These are phyloP conservation scores for Fusarium begoniae DNA, from an alignment of 2,329 filamentous ascomycete species.

Conservation along the genomic window DNA sequence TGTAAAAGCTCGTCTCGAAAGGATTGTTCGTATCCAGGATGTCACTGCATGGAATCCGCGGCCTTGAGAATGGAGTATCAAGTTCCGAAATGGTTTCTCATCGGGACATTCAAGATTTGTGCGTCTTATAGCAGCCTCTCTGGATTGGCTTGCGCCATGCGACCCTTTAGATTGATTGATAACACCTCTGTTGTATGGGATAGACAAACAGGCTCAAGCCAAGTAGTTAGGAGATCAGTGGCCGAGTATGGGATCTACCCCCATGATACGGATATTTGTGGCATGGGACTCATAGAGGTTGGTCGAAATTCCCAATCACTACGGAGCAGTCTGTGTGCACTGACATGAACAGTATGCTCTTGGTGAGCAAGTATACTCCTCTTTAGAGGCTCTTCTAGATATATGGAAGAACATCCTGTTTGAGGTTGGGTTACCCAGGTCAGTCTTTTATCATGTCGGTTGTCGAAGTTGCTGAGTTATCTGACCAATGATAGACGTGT, in stretches of 20 bases:
- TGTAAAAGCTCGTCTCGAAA: background rate
- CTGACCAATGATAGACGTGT: background rate
- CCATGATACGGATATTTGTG: background rate
- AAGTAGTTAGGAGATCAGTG: background rate
- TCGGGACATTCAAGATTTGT: background rate
- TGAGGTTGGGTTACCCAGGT: slow-evolving; percentile 8
- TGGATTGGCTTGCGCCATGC: slow-evolving; percentile 5
- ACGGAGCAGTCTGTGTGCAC: background rate
- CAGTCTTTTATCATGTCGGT: fast-evolving
- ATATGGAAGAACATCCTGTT: background rate
- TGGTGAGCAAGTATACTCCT: fast-evolving
- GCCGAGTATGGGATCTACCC: background rate
- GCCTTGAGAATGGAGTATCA: slow-evolving; percentile 5
- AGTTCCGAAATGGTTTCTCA: slow-evolving; percentile 19
- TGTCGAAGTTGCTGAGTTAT: too few relatives aligned
- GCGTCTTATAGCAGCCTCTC: background rate
- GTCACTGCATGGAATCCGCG: background rate
- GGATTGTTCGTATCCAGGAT: background rate
- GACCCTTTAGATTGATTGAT: background rate
- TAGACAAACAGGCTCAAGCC: fast-evolving
- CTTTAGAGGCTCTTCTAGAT: background rate
- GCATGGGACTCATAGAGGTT: slow-evolving; percentile 7
- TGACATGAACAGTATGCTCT: background rate
- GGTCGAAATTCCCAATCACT: fast-evolving
- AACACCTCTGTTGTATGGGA: too few relatives aligned